Percentiles rank a stretch among this genome's conserved stretches.
phyloP scores from a whole-genome alignment of 257 asterid genomes.

The Knoxia roxburghii region DNA sequence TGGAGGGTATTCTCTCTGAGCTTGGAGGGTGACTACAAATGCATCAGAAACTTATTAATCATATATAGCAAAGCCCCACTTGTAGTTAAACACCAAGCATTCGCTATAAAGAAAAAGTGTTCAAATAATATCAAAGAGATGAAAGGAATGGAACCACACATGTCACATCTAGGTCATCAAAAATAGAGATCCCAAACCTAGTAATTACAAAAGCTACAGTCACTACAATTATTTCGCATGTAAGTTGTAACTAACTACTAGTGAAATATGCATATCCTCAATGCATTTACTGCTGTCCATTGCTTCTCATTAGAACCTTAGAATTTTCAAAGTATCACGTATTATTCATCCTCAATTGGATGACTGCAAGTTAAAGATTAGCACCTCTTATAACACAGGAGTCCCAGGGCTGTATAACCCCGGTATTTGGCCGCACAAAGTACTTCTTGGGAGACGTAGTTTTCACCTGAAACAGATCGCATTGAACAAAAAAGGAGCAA shows the following conservation, averaged over 20 bases:
- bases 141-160: neutral
- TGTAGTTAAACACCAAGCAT: neutral
- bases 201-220: neutral
- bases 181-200: neutral
- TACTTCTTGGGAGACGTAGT: slow-evolving; percentile 88
- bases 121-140: neutral
- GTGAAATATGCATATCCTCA: neutral
- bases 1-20: slow-evolving; percentile 65
- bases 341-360: neutral
- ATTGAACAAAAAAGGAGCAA: neutral
- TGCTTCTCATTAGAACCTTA: neutral
- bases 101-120: neutral
- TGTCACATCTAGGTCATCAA: neutral
- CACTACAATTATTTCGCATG: too few species aligned
- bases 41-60: slow-evolving; percentile 13
- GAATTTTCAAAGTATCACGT: neutral
- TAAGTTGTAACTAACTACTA: neutral
- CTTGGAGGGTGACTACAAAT: slow-evolving; percentile 72
- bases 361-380: slow-evolving; percentile 13
- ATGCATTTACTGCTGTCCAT: neutral
- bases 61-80: neutral
- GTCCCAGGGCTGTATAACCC: slow-evolving; percentile 69
- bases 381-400: slow-evolving; percentile 71
- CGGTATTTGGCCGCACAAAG: slow-evolving; percentile 80
- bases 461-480: slow-evolving; percentile 47